Conservation (phyloP, 78 protist species). For the Planoprotostelium fungivorum region DNA sequence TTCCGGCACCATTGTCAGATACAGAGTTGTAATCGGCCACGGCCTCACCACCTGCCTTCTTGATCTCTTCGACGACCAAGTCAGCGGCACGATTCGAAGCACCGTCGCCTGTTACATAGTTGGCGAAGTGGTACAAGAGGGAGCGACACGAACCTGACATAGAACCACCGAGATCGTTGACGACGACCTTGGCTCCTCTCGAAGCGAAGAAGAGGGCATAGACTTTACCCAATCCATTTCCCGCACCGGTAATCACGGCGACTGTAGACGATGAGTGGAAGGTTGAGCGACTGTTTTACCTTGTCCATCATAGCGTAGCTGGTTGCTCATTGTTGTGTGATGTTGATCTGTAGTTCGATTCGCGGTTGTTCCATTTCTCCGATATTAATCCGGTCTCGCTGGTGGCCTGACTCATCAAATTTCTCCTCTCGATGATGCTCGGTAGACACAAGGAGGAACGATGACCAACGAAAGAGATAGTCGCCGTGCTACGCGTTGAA, state of each 20-base stretch:
- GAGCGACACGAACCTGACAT: slow-evolving; percentile 18
- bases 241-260: slow-evolving; percentile 81
- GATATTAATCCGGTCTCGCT: too few species aligned
- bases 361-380: too few species aligned
- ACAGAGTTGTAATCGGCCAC: slow-evolving; percentile 83
- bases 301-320: not conserved
- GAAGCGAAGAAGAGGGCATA: slow-evolving; percentile 66
- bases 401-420: too few species aligned
- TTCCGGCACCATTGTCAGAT: slow-evolving; percentile 58
- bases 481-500: too few species aligned
- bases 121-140: not conserved
- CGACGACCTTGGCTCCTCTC: slow-evolving; percentile 83
- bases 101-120: slow-evolving; percentile 26
- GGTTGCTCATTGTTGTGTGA: not conserved
- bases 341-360: too few species aligned
- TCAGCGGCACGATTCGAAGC: slow-evolving; percentile 63
- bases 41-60: slow-evolving; percentile 67
- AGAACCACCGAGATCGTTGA: slow-evolving; percentile 78
- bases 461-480: too few species aligned
- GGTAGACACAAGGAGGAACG: too few species aligned
- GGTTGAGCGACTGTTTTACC: not conserved
- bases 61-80: slow-evolving; percentile 75
- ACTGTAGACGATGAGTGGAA: slow-evolving; percentile 16
- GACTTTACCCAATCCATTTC: slow-evolving; percentile 67
- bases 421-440: too few species aligned